Evolutionary conservation across 2,329 filamentous ascomycete species (phyloP).

Genomic region (Xylariaceae sp.): DNA sequence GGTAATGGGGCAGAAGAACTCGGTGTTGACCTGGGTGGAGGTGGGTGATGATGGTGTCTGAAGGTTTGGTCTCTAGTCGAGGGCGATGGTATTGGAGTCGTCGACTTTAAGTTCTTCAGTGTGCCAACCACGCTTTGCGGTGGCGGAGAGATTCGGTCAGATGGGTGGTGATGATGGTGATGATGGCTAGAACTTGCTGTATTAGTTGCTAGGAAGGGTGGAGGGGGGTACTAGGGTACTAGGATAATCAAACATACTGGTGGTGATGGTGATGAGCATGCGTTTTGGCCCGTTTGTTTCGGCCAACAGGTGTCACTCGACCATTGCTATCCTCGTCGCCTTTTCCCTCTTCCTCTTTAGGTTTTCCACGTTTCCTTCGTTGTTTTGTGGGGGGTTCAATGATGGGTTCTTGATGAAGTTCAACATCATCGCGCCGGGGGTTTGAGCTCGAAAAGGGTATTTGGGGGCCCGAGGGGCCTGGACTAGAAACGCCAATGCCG

Average conservation of each 20-base stretch:
- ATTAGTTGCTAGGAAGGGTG: constrained; percentile 20
- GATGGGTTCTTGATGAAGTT: constrained; percentile 39
- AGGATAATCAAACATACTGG: constrained; percentile 45
- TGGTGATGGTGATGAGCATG: constrained; percentile 60
- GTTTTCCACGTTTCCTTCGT: constrained; percentile 59
- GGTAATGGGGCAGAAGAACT: constrained; percentile 29
- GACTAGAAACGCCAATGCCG: constrained; percentile 47
- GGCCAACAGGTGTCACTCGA: constrained; percentile 51
- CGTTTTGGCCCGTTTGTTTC: constrained; percentile 63
- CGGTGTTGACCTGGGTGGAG: constrained; percentile 40
- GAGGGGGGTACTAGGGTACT: constrained; percentile 1
- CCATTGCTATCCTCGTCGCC: constrained; percentile 62
- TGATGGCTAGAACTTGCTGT: constrained; percentile 28
- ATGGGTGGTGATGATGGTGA: constrained; percentile 49
- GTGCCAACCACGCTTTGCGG: constrained; percentile 37
- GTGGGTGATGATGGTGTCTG: constrained; percentile 42
- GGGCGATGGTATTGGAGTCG: constrained; percentile 41
- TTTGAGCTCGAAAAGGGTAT: constrained; percentile 43
- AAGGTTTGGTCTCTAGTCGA: constrained; percentile 37
- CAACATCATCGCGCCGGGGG: constrained; percentile 49
- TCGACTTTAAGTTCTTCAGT: constrained; percentile 47
- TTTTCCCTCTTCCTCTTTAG: constrained; percentile 68
- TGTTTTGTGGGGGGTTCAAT: constrained; percentile 40
- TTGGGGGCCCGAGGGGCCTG: constrained; percentile 39
- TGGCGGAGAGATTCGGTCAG: constrained; percentile 42